phyloP scores from a whole-genome alignment of 495 filamentous ascomycete genomes.

The Xylaria intraflava region DNA sequence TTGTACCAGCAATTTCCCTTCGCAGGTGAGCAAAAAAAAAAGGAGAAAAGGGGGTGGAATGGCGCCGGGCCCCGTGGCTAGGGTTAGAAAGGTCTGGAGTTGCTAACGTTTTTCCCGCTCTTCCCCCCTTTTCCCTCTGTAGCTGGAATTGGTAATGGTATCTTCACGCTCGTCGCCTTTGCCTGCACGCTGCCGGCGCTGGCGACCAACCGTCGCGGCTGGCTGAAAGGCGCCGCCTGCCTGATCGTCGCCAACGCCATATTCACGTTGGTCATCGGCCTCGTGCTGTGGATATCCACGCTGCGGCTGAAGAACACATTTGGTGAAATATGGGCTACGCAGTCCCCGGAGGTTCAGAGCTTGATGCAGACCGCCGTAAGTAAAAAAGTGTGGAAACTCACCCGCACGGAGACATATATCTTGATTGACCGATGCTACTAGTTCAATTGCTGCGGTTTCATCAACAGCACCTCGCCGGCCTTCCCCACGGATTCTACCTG shows the following conservation, averaged over 20 bases:
- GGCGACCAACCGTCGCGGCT: conserved; percentile 46
- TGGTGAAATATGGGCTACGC: conserved; percentile 46
- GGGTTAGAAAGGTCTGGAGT: neutral
- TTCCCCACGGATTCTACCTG: conserved; percentile 58
- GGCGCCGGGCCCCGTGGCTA: too few species aligned
- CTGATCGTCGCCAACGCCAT: conserved; percentile 52
- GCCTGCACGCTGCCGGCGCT: conserved; percentile 54
- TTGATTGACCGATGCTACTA: conserved; percentile 31
- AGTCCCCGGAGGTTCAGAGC: conserved; percentile 46
- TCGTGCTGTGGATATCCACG: conserved; percentile 64
- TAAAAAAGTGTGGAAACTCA: neutral
- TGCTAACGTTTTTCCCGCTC: conserved; percentile 23
- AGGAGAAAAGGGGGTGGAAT: too few species aligned
- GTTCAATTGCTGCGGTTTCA: conserved; percentile 72
- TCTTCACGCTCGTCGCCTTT: conserved; percentile 54
- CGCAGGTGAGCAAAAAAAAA: conserved; percentile 38
- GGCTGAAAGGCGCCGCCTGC: conserved; percentile 55
- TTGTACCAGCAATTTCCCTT: conserved; percentile 56
- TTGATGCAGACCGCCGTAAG: conserved; percentile 60
- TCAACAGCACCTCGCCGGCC: conserved; percentile 56
- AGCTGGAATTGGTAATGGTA: conserved; percentile 61
- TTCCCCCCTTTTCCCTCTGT: too few species aligned
- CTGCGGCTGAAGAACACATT: conserved; percentile 55
- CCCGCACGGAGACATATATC: neutral
- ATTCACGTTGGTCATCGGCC: conserved; percentile 59